Evolutionary conservation across 2,329 filamentous ascomycete species (phyloP).

Genomic region (Didymellaceae sp.): DNA sequence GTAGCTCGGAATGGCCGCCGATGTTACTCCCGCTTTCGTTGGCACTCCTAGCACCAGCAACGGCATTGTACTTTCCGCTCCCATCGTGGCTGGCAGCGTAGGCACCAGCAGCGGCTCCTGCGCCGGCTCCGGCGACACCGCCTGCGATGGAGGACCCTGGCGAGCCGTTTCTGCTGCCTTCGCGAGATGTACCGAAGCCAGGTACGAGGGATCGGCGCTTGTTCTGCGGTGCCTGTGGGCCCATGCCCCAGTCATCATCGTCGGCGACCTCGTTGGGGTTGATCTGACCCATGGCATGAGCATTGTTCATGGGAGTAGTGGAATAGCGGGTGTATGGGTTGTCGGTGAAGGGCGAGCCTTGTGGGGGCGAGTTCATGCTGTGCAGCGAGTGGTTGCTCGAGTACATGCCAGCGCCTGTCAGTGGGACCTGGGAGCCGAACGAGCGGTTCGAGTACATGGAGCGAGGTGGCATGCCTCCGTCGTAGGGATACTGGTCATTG

Average conservation of each 20-base stretch:
- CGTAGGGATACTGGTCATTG: slow-evolving; percentile 26
- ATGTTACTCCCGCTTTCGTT: slow-evolving; percentile 16
- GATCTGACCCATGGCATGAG: slow-evolving; percentile 56
- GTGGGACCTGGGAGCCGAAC: slow-evolving; percentile 30
- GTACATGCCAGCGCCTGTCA: slow-evolving; percentile 42
- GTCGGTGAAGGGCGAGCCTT: slow-evolving; percentile 59
- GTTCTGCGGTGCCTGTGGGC: slow-evolving; percentile 54
- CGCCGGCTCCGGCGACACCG: slow-evolving; percentile 51
- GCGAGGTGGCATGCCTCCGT: slow-evolving; percentile 18
- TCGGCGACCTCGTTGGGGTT: slow-evolving; percentile 83
- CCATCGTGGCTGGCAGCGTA: slow-evolving; percentile 37
- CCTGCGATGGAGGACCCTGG: slow-evolving; percentile 51
- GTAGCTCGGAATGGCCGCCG: slow-evolving; percentile 24
- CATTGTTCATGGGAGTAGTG: slow-evolving; percentile 41
- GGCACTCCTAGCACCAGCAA: slow-evolving; percentile 41
- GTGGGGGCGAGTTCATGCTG: slow-evolving; percentile 54
- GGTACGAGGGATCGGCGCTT: slow-evolving; percentile 65
- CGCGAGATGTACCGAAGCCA: slow-evolving; percentile 56
- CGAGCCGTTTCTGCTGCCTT: slow-evolving; percentile 48
- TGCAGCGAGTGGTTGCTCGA: slow-evolving; percentile 53
- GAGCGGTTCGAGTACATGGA: slow-evolving; percentile 34
- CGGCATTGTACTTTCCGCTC: slow-evolving; percentile 64
- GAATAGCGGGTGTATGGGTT: slow-evolving; percentile 71
- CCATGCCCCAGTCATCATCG: slow-evolving; percentile 85
- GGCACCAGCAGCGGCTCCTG: slow-evolving; percentile 30